A percentile compares a stretch with the other conserved stretches of the same genome.
Evolutionary conservation across 2,329 filamentous ascomycete genomes (phyloP).

Genomic region (Xylariales sp.): DNA sequence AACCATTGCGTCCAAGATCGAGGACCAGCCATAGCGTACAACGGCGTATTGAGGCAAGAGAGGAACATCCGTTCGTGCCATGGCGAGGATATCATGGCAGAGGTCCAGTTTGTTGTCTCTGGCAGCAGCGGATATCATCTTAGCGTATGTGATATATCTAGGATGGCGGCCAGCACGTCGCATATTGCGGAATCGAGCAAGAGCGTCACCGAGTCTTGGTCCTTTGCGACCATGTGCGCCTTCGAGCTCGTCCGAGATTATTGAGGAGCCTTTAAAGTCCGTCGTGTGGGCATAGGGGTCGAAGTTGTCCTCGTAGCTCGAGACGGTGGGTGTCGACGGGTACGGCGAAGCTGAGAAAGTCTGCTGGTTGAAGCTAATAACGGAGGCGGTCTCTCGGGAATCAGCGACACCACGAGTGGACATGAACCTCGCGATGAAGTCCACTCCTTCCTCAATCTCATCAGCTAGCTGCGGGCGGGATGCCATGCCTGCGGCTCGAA

Average conservation of each 20-base stretch:
- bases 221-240: slow-evolving; percentile 69
- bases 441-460: slow-evolving; percentile 81
- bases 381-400: slow-evolving; percentile 48
- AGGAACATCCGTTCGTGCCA: slow-evolving; percentile 86
- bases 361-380: slow-evolving; percentile 40
- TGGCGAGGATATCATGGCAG: slow-evolving; percentile 80
- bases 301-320: slow-evolving; percentile 72
- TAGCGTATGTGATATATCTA: slow-evolving; percentile 93
- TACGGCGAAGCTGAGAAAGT: slow-evolving; percentile 47
- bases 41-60: slow-evolving; percentile 77
- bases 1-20: slow-evolving; percentile 94
- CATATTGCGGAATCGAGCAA: slow-evolving; percentile 86
- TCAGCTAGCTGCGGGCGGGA: slow-evolving; percentile 57
- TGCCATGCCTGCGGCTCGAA: slow-evolving; percentile 57
- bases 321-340: slow-evolving; percentile 49
- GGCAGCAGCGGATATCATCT: slow-evolving; percentile 85
- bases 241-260: slow-evolving; percentile 87
- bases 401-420: slow-evolving; percentile 48
- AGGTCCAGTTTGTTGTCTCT: slow-evolving; percentile 78
- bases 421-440: slow-evolving; percentile 62
- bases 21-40: slow-evolving; percentile 93
- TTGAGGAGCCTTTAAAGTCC: slow-evolving; percentile 87
- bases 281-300: slow-evolving; percentile 89
- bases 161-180: slow-evolving; percentile 87
- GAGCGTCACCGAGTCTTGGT: slow-evolving; percentile 71